Base-by-base conservation (phyloP, 1,284 basidiomycete species). In the Anthracocystis walkeri region DNA sequence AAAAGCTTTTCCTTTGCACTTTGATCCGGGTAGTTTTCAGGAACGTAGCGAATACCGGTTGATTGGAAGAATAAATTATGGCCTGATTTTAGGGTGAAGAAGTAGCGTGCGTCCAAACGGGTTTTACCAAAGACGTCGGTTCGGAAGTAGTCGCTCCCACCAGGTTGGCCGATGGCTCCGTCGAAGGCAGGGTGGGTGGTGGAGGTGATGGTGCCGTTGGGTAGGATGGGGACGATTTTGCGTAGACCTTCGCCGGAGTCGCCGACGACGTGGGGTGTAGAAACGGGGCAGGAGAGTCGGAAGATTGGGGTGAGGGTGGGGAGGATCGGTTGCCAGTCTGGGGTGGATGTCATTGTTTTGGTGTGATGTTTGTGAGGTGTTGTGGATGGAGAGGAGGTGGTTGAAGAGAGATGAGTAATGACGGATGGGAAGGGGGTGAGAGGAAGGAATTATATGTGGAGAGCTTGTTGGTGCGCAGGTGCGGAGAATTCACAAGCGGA, bases 121-220 rank as follows among this genome's bases (percentile, higher is more conserved):
- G 72, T 66, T 38, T 70, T 69, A 3, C 66, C 71, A 6, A 64
- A 56, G 1, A 7, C 27, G 27, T 69, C 71, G 51, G 29, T 74
- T 31, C 71, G 71, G 48, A 63, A 65, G 40, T 74, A 69, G 56
- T 74, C 71, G 46, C 58, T 62, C 2, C 71, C 71, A 4, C 71
- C 71, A 5, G 57, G 52, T 46, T 59, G 58, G 7, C 56, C 59
- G 1, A 55, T 16, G 0, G 65, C 71, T 1, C 66, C 71, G 33
- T 65, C 66, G 44, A 74, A 38, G 0, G 65, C 62, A 7, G 66
- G 66, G 25, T 61, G 42, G 8, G 38, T n/a, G 21, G 35, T 10
- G 16, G 64, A 67, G 11, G 44, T 41, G 21, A 73, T 67, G 25
- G 7, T 29, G 10, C 70, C 70, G 12, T 60, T 54, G 7, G 56